These are phyloP conservation scores for Cicer yamashitae DNA, from an alignment of 306 rosid species.

Conservation along the genomic window DNA sequence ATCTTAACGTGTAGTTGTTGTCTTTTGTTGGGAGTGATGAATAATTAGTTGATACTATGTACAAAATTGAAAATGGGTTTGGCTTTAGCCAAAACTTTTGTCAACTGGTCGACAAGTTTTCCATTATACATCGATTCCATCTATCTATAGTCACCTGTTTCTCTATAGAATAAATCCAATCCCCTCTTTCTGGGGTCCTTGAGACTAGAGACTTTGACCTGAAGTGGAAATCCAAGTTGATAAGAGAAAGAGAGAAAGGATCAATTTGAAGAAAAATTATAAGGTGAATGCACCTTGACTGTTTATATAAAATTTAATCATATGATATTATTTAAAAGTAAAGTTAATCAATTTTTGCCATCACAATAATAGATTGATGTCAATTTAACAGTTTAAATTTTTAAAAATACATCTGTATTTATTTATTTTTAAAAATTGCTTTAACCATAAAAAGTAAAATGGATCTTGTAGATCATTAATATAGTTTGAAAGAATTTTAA, in stretches of 20 bases:
- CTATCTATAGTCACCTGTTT: background rate
- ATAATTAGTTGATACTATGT: background rate
- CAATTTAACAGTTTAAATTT: too few species aligned
- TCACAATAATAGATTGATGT: too few species aligned
- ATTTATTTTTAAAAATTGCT: too few species aligned
- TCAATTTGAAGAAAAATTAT: constrained; percentile 2
- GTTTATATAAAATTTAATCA: too few species aligned
- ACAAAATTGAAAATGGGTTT: constrained; percentile 28
- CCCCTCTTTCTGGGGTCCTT: constrained; percentile 21
- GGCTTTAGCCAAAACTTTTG: constrained; percentile 2
- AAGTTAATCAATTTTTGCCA: too few species aligned
- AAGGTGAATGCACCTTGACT: too few species aligned
- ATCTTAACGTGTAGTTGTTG: constrained; percentile 24
- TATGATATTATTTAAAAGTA: too few species aligned
- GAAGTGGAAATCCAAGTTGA: background rate
- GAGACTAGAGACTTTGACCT: constrained; percentile 14
- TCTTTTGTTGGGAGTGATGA: constrained; percentile 35
- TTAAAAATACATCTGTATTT: too few species aligned
- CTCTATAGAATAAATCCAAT: background rate
- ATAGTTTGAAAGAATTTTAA: too few species aligned
- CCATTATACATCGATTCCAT: constrained; percentile 3
- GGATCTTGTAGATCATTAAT: too few species aligned
- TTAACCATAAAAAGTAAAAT: too few species aligned
- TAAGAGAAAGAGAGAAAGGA: constrained; percentile 6
- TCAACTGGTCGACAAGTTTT: constrained; percentile 1